Conservation (phyloP, 2,329 filamentous ascomycete species). For the Myotisia sp. region DNA sequence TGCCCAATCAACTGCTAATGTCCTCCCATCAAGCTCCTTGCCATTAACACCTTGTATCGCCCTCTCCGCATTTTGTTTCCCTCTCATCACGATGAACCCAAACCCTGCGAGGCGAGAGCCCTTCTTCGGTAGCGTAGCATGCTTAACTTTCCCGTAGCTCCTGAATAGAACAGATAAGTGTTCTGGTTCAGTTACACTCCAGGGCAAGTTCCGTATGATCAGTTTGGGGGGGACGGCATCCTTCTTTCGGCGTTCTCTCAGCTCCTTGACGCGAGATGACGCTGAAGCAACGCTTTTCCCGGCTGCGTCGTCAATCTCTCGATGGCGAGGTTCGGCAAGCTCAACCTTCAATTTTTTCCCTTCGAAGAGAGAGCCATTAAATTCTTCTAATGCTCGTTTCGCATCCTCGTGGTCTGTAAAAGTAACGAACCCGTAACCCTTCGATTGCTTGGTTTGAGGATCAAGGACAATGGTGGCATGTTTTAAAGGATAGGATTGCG, state of each 20-base stretch:
- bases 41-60: conserved; percentile 77
- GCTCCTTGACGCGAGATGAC: conserved; percentile 25
- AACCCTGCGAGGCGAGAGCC: conserved; percentile 65
- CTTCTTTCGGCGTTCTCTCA: conserved; percentile 44
- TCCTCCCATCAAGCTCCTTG: conserved; percentile 74
- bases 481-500: conserved; percentile 84
- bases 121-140: conserved; percentile 66
- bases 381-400: conserved; percentile 60
- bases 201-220: conserved; percentile 86
- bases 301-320: conserved; percentile 44
- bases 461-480: conserved; percentile 89
- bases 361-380: conserved; percentile 63
- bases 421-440: conserved; percentile 92
- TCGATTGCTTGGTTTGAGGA: conserved; percentile 68
- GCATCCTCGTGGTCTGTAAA: conserved; percentile 91
- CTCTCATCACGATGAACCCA: conserved; percentile 79
- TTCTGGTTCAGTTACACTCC: conserved; percentile 80
- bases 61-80: conserved; percentile 79
- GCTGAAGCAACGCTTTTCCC: conserved; percentile 28
- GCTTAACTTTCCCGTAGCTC: conserved; percentile 84
- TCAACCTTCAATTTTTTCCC: conserved; percentile 76
- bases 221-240: conserved; percentile 54
- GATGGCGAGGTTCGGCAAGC: conserved; percentile 69
- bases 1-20: conserved; percentile 89
- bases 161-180: conserved; percentile 67